A percentile compares a stretch with the other conserved stretches of the same genome.
These are phyloP conservation scores for Leccinum subtestaceum DNA, from an alignment of 768 basidiomycete genomes.

Conservation along the genomic window DNA sequence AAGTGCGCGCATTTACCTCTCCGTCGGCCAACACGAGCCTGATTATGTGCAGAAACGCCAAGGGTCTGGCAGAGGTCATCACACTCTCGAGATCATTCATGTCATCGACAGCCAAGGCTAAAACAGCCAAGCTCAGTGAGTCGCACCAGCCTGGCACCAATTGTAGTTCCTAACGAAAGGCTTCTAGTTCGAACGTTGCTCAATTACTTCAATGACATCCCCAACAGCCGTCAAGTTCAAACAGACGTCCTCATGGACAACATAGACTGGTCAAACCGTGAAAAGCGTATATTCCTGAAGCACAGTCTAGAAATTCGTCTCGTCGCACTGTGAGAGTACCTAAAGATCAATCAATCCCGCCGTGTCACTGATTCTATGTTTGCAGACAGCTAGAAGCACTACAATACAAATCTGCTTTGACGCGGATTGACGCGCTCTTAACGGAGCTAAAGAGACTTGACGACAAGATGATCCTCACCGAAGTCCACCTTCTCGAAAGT, in stretches of 20 bases:
- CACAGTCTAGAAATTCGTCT: constrained; percentile 91
- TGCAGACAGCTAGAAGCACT: constrained; percentile 68
- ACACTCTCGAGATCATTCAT: constrained; percentile 82
- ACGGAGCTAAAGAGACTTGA: constrained; percentile 90
- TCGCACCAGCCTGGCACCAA: neutral
- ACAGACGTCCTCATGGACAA: constrained; percentile 87
- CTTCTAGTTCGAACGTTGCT: constrained; percentile 85
- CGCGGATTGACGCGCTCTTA: constrained; percentile 82
- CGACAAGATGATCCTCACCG: constrained; percentile 97
- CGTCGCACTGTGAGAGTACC: constrained; percentile 57
- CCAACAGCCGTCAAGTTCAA: constrained; percentile 70
- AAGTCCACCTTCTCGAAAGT: constrained; percentile 93
- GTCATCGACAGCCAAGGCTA: constrained; percentile 94
- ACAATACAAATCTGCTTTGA: constrained; percentile 75
- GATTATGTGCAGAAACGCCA: constrained; percentile 60
- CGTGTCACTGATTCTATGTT: constrained; percentile 6
- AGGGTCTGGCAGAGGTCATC: constrained; percentile 83
- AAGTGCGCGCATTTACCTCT: constrained; percentile 47
- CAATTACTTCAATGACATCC: constrained; percentile 81
- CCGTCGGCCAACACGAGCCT: neutral
- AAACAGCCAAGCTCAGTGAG: constrained; percentile 91
- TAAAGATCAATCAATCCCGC: neutral
- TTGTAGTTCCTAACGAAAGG: neutral
- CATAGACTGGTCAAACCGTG: constrained; percentile 86
- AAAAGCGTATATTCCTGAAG: constrained; percentile 94